Percentiles rank a stretch among this genome's conserved stretches.
phyloP scores from a whole-genome alignment of 345 rosid genomes.

The Anacardium occidentale region DNA sequence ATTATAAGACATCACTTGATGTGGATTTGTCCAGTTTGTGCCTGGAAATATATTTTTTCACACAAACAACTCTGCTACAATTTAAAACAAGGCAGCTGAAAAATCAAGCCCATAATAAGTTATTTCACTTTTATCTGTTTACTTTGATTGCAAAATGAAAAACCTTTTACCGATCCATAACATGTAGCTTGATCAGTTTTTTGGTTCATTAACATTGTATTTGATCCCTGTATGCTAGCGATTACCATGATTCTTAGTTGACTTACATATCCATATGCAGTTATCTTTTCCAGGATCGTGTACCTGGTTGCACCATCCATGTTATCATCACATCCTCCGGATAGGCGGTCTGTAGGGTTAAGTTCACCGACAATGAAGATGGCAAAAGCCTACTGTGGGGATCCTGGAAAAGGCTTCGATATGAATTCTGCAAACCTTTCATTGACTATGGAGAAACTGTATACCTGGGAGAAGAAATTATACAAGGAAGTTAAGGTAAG shows the following conservation, averaged over 20 bases:
- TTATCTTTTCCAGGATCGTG: slow-evolving; percentile 65
- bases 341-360: slow-evolving; percentile 37
- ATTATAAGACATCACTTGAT: too few relatives aligned
- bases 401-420: slow-evolving; percentile 37
- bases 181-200: too few relatives aligned
- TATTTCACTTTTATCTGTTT: too few relatives aligned
- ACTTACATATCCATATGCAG: slow-evolving; percentile 42
- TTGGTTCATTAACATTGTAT: background rate
- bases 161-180: too few relatives aligned
- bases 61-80: too few relatives aligned
- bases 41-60: too few relatives aligned
- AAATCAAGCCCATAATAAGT: too few relatives aligned
- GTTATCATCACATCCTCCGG: slow-evolving; percentile 44
- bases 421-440: slow-evolving; percentile 56
- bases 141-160: too few relatives aligned
- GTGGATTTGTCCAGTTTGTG: too few relatives aligned
- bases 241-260: slow-evolving; percentile 11
- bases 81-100: too few relatives aligned
- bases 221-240: background rate
- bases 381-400: slow-evolving; percentile 54
- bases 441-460: slow-evolving; percentile 75
- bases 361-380: slow-evolving; percentile 61
- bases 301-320: slow-evolving; percentile 51
- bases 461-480: slow-evolving; percentile 90
- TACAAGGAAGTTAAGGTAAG: slow-evolving; percentile 89